Evolutionary conservation across 345 rosid species (phyloP), one percentile per base, ranked within the genome.

Genomic region (Salix viminalis): DNA sequence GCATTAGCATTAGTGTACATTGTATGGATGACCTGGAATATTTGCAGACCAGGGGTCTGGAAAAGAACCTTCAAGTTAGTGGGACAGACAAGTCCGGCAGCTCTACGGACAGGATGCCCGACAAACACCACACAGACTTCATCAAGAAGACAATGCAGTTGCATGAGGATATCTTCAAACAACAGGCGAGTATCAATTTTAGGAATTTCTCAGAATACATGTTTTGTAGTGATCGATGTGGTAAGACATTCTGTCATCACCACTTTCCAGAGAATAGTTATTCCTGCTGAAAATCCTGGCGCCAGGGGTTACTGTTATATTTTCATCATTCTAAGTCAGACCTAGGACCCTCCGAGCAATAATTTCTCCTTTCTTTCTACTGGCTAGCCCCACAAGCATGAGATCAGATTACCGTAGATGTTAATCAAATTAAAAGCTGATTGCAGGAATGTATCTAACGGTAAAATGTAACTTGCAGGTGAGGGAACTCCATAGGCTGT

Each of bases 141-240:
- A 88, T 93, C 76, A 88, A 82, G 81, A 80, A 82, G 74, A 94
- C 94, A 79, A 92, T 94, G 94, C 93, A 88, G 89, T 79, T 87
- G 76, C 98, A 94, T 26, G 97, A 94, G 79, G 87, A 83, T 48
- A 73, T 83, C 78, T 94, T 94, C 83, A 88, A 84, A 79, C 90
- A 90, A 65, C 98, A 94, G 93, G 97, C 90, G 75, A 65, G 58
- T 74, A 41, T 39, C 24, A 30, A 9, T 4, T 75, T 30, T 34
- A 48, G 12, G 12, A 70, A 18, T 21, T 6, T 67, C 8, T 41
- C 16, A 42, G 28, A 68, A 46, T 46, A 3, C 13, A n/a, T 56
- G 62, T 56, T 56, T n/a, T n/a, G 26, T 56, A 8, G 62, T 1
- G 62, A 56, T 56, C 26, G 9, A 9, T 2, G 13, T 56, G 14